Evolutionary conservation across 164 flowering plant genomes (phyloP).

Genomic region (Magnolia changhungtana): DNA sequence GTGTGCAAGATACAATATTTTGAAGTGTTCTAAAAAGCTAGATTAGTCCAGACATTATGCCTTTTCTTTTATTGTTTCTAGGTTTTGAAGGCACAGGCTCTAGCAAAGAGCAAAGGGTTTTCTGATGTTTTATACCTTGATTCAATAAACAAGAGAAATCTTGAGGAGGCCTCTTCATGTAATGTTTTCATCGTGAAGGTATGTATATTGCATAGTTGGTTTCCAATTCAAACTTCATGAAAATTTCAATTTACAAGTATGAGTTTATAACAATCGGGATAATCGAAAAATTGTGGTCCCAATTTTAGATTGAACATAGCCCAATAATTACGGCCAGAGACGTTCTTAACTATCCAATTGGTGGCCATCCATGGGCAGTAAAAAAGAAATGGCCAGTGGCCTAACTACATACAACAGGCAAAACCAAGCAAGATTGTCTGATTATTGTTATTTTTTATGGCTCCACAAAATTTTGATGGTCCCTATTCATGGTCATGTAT

Average conservation of each 20-base stretch:
- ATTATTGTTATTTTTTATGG: no score
- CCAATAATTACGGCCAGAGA: no score
- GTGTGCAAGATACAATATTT: background rate
- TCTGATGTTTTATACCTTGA: constrained; percentile 72
- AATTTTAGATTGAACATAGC: no score
- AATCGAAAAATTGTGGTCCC: background rate
- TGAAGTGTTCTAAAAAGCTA: background rate
- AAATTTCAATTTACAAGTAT: background rate
- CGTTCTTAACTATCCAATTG: no score
- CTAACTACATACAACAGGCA: no score
- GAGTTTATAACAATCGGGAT: background rate
- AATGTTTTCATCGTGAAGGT: constrained; percentile 76
- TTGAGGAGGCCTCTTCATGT: constrained; percentile 71
- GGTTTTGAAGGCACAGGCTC: constrained; percentile 46
- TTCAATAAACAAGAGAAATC: constrained; percentile 39
- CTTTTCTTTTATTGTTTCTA: constrained; percentile 11
- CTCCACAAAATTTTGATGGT: no score
- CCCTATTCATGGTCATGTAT: no score
- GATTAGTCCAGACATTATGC: background rate
- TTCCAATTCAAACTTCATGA: background rate
- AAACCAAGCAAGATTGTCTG: no score
- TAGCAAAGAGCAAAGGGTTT: constrained; percentile 58
- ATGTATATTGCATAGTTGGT: constrained; percentile 5
- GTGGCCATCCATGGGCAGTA: no score
- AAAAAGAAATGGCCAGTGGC: no score